A percentile compares a stretch with the other conserved stretches of the same genome.
Evolutionary conservation across 768 basidiomycete genomes (phyloP).

Genomic region (Lentinula edodes): DNA sequence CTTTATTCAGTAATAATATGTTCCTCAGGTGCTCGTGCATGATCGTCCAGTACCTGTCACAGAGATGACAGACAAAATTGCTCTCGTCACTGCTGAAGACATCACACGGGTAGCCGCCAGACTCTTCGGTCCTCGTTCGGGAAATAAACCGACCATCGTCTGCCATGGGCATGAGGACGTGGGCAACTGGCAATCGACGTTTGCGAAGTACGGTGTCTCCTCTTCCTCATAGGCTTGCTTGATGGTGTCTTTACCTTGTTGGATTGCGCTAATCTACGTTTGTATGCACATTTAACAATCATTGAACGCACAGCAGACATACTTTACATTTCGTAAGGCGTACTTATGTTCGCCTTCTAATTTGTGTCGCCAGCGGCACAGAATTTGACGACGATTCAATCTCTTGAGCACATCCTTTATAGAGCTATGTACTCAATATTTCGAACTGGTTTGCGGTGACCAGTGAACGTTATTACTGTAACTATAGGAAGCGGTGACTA

Average conservation of each 20-base stretch:
- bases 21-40: constrained; percentile 70
- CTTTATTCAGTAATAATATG: neutral
- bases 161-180: constrained; percentile 80
- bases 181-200: constrained; percentile 55
- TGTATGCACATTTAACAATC: neutral
- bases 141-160: constrained; percentile 71
- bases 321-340: too few relatives aligned
- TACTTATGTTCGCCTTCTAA: too few relatives aligned
- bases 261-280: neutral
- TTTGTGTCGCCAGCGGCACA: too few relatives aligned
- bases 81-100: constrained; percentile 63
- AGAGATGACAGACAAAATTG: constrained; percentile 89
- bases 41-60: constrained; percentile 78
- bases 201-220: constrained; percentile 56
- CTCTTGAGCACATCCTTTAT: too few relatives aligned
- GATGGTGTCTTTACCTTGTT: neutral
- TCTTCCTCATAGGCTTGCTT: neutral
- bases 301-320: neutral
- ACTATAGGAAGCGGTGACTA: neutral
- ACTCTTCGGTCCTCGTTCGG: constrained; percentile 61
- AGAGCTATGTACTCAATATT: too few relatives aligned
- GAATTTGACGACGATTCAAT: too few relatives aligned
- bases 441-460: too few relatives aligned
- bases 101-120: constrained; percentile 72
- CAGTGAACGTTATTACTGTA: too few relatives aligned